Base-by-base conservation (phyloP, 768 basidiomycete genomes). In the Phylloporus sp. region DNA sequence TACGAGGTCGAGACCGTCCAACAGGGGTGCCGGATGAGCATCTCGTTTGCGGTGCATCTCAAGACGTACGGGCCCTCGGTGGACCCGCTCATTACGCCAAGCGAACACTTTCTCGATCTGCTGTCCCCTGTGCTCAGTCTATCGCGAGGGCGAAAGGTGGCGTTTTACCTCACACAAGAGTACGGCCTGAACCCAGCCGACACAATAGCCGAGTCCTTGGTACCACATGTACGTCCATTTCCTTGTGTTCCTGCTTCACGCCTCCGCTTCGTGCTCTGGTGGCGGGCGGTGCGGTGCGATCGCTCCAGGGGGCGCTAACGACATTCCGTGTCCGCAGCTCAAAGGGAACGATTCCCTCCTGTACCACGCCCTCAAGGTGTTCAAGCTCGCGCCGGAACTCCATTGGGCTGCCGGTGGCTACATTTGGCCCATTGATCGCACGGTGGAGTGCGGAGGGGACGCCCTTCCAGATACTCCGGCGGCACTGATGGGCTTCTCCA, bases 371-470 rank as follows among this genome's bases (percentile, higher is more conserved):
- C 70, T 91, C 64, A 88, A 86, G 66, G 67, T 85, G 34, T 88
- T 83, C 73, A 89, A 89, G 53, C 80, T 91, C 41, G 67, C 72
- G 1, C 86, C 87, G 0, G 86, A 86, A 54, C 76, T 91, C 2
- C 86, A 86, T 53, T 91, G 87, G 85, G 81, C 84, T 16, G 89
- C 90, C 28, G 88, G 88, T 2, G 88, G 88, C 18, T 90, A 86
- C 65, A 75, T 91, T 54, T 91, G 90, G 89, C 82, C 88, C 0
- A 74, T 80, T 23, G 85, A 87, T 59, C 79, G 80, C 45, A 77
- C 80, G 0, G 84, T 90, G 18, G 86, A 90, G 60, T 77, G 80
- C 49, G 75, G 75, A 34, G 72, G 72, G 46, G 80, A 83, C 34
- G 68, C 73, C 50, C 54, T 58, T 3, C 11, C 41, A 8, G 69